Evolutionary conservation across 495 filamentous ascomycete genomes (phyloP).

Genomic region (Cercophora samala): DNA sequence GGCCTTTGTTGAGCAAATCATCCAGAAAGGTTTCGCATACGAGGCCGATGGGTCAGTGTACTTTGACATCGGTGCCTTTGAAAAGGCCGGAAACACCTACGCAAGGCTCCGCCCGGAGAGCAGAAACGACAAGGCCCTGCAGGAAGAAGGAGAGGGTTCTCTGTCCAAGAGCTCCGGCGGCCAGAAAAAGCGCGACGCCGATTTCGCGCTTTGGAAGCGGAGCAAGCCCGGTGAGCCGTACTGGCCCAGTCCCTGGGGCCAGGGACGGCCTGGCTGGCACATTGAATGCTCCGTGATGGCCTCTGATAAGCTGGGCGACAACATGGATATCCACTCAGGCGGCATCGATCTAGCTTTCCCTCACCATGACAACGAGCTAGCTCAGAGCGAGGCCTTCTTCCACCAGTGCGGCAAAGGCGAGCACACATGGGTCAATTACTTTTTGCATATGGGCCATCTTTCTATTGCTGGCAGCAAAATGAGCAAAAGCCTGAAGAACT

Average conservation of each 20-base stretch:
- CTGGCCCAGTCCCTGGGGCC: constrained; percentile 84
- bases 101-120: constrained; percentile 85
- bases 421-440: constrained; percentile 92
- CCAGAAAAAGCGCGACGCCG: constrained; percentile 63
- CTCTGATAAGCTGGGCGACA: constrained; percentile 71
- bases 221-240: constrained; percentile 88
- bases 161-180: constrained; percentile 63
- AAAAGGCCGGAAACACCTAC: constrained; percentile 77
- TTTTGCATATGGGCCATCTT: constrained; percentile 93
- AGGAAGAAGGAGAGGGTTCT: constrained; percentile 87
- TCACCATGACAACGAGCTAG: constrained; percentile 95
- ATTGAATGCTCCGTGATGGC: constrained; percentile 99
- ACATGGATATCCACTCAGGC: constrained; percentile 91
- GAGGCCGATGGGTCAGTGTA: constrained; percentile 86
- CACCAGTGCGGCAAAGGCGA: constrained; percentile 47
- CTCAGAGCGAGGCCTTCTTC: constrained; percentile 89
- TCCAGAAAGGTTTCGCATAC: constrained; percentile 86
- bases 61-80: constrained; percentile 88
- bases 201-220: constrained; percentile 95
- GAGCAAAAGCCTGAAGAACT: constrained; percentile 62
- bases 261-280: constrained; percentile 91
- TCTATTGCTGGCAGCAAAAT: constrained; percentile 90
- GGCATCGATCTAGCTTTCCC: constrained; percentile 93
- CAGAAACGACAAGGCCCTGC: constrained; percentile 72
- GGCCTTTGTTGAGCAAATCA: constrained; percentile 63